A percentile compares a stretch with the other conserved stretches of the same genome.
phyloP scores from a whole-genome alignment of 805 yeast genomes.

The Sugiyamaella smithiae region DNA sequence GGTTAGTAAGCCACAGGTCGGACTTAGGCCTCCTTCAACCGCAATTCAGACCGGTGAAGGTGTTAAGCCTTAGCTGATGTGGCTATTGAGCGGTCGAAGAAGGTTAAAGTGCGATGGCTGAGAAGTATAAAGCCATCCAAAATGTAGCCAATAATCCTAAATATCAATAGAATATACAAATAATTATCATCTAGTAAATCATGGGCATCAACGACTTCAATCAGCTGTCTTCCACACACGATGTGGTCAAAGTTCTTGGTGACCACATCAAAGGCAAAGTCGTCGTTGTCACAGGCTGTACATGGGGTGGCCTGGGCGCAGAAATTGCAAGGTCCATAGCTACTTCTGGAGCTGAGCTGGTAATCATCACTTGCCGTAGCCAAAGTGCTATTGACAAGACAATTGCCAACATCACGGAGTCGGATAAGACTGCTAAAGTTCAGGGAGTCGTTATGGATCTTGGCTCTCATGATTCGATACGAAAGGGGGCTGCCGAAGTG shows the following conservation, averaged over 20 bases:
- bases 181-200: too few relatives aligned
- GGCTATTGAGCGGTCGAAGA: too few relatives aligned
- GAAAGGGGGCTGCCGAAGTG: constrained; percentile 18
- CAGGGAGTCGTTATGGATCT: constrained; percentile 17
- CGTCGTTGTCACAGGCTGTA: constrained; percentile 17
- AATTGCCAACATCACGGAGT: constrained; percentile 6
- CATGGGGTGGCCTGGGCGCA: constrained; percentile 19
- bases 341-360: constrained; percentile 11
- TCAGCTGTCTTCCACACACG: constrained; percentile 5
- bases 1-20: too few relatives aligned
- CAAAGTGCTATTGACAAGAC: constrained; percentile 10
- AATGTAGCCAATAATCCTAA: too few relatives aligned
- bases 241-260: constrained; percentile 7
- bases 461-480: constrained; percentile 14
- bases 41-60: too few relatives aligned
- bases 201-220: neutral
- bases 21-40: too few relatives aligned
- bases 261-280: constrained; percentile 16
- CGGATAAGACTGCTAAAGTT: constrained; percentile 12
- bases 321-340: constrained; percentile 16
- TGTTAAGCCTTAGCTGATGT: too few relatives aligned
- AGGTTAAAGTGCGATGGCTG: too few relatives aligned
- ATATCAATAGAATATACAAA: too few relatives aligned
- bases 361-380: constrained; percentile 14
- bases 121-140: too few relatives aligned